A percentile compares a stretch with the other conserved stretches of the same genome.
These are phyloP conservation scores for Phytophthora parvispora DNA, from an alignment of 352 stramenopile species.

Conservation along the genomic window DNA sequence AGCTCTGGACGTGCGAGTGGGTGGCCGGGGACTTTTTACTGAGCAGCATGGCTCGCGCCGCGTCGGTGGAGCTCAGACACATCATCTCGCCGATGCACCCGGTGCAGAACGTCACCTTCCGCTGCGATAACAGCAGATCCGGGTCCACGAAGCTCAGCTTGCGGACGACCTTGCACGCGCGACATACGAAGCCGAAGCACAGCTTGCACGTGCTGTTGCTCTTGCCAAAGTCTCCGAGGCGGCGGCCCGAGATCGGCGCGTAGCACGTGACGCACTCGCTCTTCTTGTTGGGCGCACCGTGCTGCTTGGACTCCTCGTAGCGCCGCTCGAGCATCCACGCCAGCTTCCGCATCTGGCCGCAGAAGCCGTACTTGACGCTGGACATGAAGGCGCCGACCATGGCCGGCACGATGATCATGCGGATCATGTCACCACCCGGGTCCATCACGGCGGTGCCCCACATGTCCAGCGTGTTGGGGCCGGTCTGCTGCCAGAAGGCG, in stretches of 20 bases:
- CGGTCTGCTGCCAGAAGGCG: constrained; percentile 22
- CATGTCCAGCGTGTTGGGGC: constrained; percentile 21
- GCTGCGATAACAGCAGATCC: constrained; percentile 25
- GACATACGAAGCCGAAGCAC: constrained; percentile 6
- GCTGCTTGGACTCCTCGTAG: constrained; percentile 15
- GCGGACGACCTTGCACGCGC: constrained; percentile 3
- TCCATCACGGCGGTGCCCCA: constrained; percentile 11
- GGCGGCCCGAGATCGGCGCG: not conserved
- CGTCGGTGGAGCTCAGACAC: constrained; percentile 12
- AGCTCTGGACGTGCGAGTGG: not conserved
- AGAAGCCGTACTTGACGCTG: constrained; percentile 14
- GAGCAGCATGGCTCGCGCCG: constrained; percentile 10
- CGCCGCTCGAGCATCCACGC: constrained; percentile 11
- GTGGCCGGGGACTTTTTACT: not conserved
- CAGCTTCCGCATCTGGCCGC: constrained; percentile 9
- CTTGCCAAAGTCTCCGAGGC: constrained; percentile 14
- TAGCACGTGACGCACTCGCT: constrained; percentile 9
- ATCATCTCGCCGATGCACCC: constrained; percentile 18
- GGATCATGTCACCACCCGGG: constrained; percentile 16
- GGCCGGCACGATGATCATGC: constrained; percentile 13
- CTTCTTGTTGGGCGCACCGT: constrained; percentile 9
- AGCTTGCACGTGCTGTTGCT: constrained; percentile 15
- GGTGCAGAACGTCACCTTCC: constrained; percentile 34
- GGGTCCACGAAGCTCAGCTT: constrained; percentile 34
- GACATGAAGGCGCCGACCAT: constrained; percentile 16